Percentiles rank a stretch among this genome's conserved stretches.
phyloP scores from a whole-genome alignment of 257 asterid species.

The Salvia miltiorrhiza region DNA sequence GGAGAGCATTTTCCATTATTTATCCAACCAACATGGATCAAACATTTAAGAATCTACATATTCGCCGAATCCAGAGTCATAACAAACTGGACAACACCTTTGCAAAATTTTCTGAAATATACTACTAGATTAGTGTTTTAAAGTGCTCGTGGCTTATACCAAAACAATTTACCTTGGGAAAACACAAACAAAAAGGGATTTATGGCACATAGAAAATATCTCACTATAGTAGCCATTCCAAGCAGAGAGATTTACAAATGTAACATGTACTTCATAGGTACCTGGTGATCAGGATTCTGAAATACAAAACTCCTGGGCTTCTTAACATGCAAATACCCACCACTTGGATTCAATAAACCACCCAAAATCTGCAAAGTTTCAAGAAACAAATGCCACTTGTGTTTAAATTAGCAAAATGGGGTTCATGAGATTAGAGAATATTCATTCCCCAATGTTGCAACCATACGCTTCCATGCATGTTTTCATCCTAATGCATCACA shows the following conservation, averaged over 20 bases:
- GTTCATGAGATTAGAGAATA: too few relatives aligned
- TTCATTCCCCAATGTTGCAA: not conserved
- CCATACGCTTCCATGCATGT: not conserved
- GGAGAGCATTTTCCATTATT: not conserved
- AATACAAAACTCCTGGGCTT: conserved; percentile 90
- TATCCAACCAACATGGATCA: not conserved
- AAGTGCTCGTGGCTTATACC: too few relatives aligned
- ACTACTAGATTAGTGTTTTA: too few relatives aligned
- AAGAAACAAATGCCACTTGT: not conserved
- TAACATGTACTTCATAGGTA: not conserved
- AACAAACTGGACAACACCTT: not conserved
- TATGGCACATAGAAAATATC: too few relatives aligned
- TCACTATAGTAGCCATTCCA: too few relatives aligned
- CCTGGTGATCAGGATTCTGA: conserved; percentile 99
- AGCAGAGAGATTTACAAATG: too few relatives aligned
- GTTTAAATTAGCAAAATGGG: not conserved
- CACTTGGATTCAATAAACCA: conserved; percentile 71
- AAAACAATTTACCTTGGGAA: too few relatives aligned
- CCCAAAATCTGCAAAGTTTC: conserved; percentile 66
- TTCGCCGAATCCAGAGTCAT: too few relatives aligned
- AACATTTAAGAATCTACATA: too few relatives aligned
- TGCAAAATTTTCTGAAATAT: not conserved
- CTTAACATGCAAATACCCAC: conserved; percentile 60
- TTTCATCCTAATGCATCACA: not conserved
- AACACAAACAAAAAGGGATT: too few relatives aligned